phyloP scores from a whole-genome alignment of 2,329 filamentous ascomycete species.

The Thielaviopsis euricoi region DNA sequence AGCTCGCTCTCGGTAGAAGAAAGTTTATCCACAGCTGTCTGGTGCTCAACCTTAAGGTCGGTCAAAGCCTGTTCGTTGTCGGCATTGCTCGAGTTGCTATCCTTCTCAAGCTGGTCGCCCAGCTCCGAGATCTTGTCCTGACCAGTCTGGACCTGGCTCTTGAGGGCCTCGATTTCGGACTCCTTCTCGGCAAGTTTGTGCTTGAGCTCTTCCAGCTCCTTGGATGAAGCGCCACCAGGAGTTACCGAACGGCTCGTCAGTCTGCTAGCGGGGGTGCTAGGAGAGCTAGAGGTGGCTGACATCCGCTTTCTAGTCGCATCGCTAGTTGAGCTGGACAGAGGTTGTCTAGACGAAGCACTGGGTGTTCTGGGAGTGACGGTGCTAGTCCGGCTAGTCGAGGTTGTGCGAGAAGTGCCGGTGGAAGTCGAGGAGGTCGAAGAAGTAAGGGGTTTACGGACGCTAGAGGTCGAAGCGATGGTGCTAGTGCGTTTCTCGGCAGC shows the following conservation, averaged over 20 bases:
- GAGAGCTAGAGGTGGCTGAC: conserved; percentile 28
- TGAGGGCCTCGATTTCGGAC: conserved; percentile 38
- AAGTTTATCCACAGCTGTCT: conserved; percentile 34
- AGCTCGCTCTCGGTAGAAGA: conserved; percentile 33
- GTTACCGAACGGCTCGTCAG: conserved; percentile 18
- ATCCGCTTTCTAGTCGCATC: conserved; percentile 40
- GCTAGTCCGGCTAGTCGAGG: conserved; percentile 6
- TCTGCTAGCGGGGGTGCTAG: conserved; percentile 23
- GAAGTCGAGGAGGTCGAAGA: conserved; percentile 4
- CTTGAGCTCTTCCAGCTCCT: conserved; percentile 45
- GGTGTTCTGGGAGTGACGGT: conserved; percentile 18
- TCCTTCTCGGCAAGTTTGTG: conserved; percentile 41
- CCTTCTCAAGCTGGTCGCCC: conserved; percentile 31
- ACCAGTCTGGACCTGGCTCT: conserved; percentile 37
- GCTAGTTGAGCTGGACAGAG: conserved; percentile 18
- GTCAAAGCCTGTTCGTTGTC: conserved; percentile 28
- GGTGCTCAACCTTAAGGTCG: conserved; percentile 32
- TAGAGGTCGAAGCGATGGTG: conserved; percentile 23
- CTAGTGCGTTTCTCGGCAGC: conserved; percentile 16
- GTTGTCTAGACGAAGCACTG: conserved; percentile 20
- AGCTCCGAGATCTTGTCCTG: conserved; percentile 39
- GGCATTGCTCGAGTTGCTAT: conserved; percentile 23
- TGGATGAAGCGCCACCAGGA: conserved; percentile 26
- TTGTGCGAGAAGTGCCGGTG: neutral
- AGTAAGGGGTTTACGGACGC: conserved; percentile 12